Percentiles rank a stretch among this genome's conserved stretches.
Evolutionary conservation across 1,284 basidiomycete genomes (phyloP).

Genomic region (Sutorius eximius): DNA sequence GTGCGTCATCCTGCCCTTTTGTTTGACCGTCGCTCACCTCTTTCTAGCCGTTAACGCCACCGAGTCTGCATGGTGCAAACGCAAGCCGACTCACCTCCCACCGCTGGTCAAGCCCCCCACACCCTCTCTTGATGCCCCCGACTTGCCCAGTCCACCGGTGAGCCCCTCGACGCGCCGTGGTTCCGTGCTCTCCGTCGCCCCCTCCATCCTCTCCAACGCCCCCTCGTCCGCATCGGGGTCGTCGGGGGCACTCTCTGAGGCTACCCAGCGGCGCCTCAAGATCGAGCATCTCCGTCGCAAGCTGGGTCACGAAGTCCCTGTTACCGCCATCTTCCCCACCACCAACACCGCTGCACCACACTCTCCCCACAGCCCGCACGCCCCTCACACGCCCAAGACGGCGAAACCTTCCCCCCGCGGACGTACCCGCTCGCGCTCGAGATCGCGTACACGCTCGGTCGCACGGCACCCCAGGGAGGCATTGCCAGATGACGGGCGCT

Average conservation of each 20-base stretch:
- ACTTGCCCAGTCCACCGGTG: background rate
- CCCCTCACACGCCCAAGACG: conserved; percentile 9
- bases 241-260: conserved; percentile 11
- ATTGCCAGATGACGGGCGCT: conserved; percentile 22
- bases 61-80: conserved; percentile 25
- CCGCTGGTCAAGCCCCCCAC: conserved; percentile 21
- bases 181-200: conserved; percentile 21
- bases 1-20: conserved; percentile 2
- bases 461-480: background rate
- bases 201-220: conserved; percentile 24
- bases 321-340: conserved; percentile 54
- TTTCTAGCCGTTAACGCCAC: background rate
- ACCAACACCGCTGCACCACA: conserved; percentile 1
- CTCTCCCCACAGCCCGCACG: background rate
- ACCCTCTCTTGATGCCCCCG: background rate
- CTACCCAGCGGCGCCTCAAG: conserved; percentile 49
- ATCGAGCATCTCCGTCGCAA: conserved; percentile 58
- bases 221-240: conserved; percentile 19
- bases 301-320: conserved; percentile 60
- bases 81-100: conserved; percentile 31
- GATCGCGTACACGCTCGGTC: background rate
- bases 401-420: background rate
- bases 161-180: background rate
- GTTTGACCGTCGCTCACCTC: background rate
- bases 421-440: background rate